phyloP scores from a whole-genome alignment of 192 early-diverging fungal genomes.

The Pilaira anomala region DNA sequence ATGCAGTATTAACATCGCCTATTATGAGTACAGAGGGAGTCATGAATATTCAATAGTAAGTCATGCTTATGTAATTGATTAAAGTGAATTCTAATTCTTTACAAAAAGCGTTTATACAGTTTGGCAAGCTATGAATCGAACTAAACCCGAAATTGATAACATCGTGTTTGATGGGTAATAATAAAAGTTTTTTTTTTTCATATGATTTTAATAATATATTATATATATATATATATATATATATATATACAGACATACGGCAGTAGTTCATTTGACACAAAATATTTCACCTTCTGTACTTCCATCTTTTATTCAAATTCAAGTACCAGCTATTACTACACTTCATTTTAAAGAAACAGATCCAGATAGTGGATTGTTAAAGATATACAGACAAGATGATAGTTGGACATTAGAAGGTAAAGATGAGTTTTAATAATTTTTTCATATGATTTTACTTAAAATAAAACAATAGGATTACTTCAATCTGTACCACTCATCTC shows the following conservation, averaged over 20 bases:
- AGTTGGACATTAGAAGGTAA: slow-evolving; percentile 57
- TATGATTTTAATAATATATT: neutral
- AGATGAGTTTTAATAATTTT: neutral
- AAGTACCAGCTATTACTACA: slow-evolving; percentile 53
- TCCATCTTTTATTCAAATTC: slow-evolving; percentile 43
- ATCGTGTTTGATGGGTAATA: slow-evolving; percentile 38
- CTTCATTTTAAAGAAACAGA: slow-evolving; percentile 48
- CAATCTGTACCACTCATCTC: slow-evolving; percentile 51
- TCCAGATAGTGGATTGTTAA: slow-evolving; percentile 39
- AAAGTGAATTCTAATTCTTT: too few species aligned
- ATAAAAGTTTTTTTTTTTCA: neutral
- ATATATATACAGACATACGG: slow-evolving; percentile 36
- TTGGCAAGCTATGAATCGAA: slow-evolving; percentile 34
- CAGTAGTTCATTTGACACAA: slow-evolving; percentile 48
- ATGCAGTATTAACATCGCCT: slow-evolving; percentile 49
- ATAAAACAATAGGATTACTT: slow-evolving; percentile 35
- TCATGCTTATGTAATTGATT: neutral
- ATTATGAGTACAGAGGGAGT: slow-evolving; percentile 49
- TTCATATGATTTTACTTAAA: slow-evolving; percentile 13
- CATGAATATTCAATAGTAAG: slow-evolving; percentile 52
- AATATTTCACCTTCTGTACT: slow-evolving; percentile 50
- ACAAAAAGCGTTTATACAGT: slow-evolving; percentile 34
- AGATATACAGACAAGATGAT: slow-evolving; percentile 56
- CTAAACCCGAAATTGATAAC: slow-evolving; percentile 33
- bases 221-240: slow-evolving; percentile 1